These are phyloP conservation scores for Globisporangium okanoganense DNA, from an alignment of 352 stramenopile species.

Conservation along the genomic window DNA sequence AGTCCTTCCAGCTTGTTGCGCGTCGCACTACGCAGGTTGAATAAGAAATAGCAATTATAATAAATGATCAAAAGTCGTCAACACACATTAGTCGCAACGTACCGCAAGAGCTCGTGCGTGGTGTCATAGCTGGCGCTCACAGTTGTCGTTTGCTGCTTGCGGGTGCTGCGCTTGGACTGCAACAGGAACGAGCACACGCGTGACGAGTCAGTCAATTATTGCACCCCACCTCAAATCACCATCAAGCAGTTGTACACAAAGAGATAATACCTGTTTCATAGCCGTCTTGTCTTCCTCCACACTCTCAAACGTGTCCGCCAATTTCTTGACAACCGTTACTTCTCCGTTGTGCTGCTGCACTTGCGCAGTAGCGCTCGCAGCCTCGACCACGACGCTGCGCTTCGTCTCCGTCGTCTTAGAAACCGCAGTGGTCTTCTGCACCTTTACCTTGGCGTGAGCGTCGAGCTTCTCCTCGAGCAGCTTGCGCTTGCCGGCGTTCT, in stretches of 20 bases:
- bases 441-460: slow-evolving; percentile 32
- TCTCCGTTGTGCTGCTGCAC: background rate
- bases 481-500: slow-evolving; percentile 58
- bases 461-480: slow-evolving; percentile 41
- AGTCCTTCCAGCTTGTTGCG: slow-evolving; percentile 34
- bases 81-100: background rate
- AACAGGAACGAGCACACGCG: background rate
- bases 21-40: slow-evolving; percentile 18
- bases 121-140: slow-evolving; percentile 17
- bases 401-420: slow-evolving; percentile 20
- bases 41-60: background rate
- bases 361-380: background rate
- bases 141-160: slow-evolving; percentile 8
- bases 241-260: background rate
- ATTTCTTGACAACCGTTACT: background rate
- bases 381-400: slow-evolving; percentile 6
- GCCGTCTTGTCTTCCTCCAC: slow-evolving; percentile 8
- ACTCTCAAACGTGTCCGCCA: slow-evolving; percentile 1
- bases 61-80: background rate
- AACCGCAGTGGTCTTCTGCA: slow-evolving; percentile 41
- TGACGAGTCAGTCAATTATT: background rate
- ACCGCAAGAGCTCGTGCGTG: slow-evolving; percentile 33
- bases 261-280: slow-evolving; percentile 8
- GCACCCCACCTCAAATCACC: background rate
- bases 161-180: slow-evolving; percentile 2